Conservation (phyloP, 2,329 filamentous ascomycete species). For the Xylogone sp. region DNA sequence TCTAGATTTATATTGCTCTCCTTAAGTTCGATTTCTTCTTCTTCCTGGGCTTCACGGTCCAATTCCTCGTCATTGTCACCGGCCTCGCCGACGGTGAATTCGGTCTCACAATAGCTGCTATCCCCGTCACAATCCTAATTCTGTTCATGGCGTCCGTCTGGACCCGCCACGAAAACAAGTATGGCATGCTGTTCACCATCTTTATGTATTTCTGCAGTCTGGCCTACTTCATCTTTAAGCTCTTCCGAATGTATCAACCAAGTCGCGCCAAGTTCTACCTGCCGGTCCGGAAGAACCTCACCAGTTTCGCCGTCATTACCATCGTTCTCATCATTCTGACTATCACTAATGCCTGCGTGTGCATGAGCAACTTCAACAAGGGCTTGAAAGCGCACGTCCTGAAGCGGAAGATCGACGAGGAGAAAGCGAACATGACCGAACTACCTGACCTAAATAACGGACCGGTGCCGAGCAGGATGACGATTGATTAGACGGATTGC, state of each 20-base stretch:
- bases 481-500: constrained; percentile 38
- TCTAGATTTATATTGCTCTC: constrained; percentile 90
- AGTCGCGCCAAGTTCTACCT: constrained; percentile 58
- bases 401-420: constrained; percentile 52
- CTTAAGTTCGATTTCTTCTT: constrained; percentile 99
- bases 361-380: constrained; percentile 85
- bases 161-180: constrained; percentile 75
- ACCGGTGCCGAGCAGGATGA: constrained; percentile 42
- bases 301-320: constrained; percentile 90
- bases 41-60: constrained; percentile 97
- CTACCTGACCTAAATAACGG: constrained; percentile 34
- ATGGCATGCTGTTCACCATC: constrained; percentile 75
- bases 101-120: constrained; percentile 80
- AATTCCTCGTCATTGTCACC: constrained; percentile 91
- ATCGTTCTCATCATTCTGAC: constrained; percentile 85
- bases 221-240: constrained; percentile 97
- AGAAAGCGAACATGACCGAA: constrained; percentile 44
- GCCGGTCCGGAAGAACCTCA: constrained; percentile 80
- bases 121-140: constrained; percentile 87
- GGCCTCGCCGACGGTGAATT: constrained; percentile 69
- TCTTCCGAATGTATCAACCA: constrained; percentile 87
- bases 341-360: constrained; percentile 81
- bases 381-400: constrained; percentile 85
- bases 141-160: constrained; percentile 81
- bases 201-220: constrained; percentile 84